phyloP scores from a whole-genome alignment of 306 rosid genomes.

The Dryas drummondii region DNA sequence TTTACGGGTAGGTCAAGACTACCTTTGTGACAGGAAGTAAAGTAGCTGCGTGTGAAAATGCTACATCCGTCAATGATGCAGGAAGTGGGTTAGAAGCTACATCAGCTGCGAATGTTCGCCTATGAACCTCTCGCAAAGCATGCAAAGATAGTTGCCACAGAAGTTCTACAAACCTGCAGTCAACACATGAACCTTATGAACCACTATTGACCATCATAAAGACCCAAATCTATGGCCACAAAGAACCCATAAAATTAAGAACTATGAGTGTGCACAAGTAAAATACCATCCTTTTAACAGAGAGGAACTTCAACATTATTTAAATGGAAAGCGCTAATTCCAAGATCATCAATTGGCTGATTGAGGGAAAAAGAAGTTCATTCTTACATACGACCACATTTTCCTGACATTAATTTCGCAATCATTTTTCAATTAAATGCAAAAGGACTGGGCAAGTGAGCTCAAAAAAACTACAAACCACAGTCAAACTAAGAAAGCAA shows the following conservation, averaged over 20 bases:
- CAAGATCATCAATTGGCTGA: neutral
- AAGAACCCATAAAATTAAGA: neutral
- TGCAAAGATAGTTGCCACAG: slow-evolving; percentile 99
- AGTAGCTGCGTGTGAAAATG: slow-evolving; percentile 98
- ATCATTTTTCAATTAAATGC: neutral
- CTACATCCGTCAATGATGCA: slow-evolving; percentile 90
- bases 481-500: slow-evolving; percentile 2
- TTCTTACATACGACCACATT: neutral
- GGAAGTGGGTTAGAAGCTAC: slow-evolving; percentile 89
- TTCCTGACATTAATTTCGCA: neutral
- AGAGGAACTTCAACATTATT: neutral
- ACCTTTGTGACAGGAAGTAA: slow-evolving; percentile 99
- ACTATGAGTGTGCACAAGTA: neutral
- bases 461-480: neutral
- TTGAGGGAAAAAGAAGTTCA: neutral
- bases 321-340: neutral
- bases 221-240: neutral
- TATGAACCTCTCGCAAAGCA: slow-evolving; percentile 95
- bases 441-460: neutral
- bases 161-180: slow-evolving; percentile 94
- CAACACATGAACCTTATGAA: slow-evolving; percentile 10
- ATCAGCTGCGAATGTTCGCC: slow-evolving; percentile 85
- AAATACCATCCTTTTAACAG: neutral
- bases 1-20: neutral
- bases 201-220: slow-evolving; percentile 4